phyloP scores from a whole-genome alignment of 805 yeast genomes.

The Candida gorgasii region DNA sequence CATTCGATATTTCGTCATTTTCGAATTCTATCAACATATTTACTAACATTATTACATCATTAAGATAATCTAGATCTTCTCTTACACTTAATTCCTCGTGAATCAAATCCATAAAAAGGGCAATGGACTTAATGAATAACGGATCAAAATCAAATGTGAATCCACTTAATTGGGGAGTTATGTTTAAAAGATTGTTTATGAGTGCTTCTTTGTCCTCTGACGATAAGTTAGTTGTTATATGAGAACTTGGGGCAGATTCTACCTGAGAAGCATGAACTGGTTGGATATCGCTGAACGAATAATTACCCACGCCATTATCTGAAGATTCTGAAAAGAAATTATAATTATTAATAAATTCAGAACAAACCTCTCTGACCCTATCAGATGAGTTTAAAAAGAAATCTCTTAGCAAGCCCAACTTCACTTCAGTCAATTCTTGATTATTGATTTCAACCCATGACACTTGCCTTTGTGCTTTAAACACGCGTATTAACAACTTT shows the following conservation, averaged over 20 bases:
- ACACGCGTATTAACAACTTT: slow-evolving; percentile 8
- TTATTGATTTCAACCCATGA: slow-evolving; percentile 12
- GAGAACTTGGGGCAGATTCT: too few relatives aligned
- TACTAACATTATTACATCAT: slow-evolving; percentile 15
- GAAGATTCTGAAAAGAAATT: background rate
- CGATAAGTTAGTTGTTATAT: slow-evolving; percentile 1
- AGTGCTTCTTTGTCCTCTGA: slow-evolving; percentile 12
- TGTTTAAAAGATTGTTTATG: slow-evolving; percentile 8
- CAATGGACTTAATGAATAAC: slow-evolving; percentile 4
- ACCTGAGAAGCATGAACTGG: too few relatives aligned
- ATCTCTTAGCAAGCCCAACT: background rate
- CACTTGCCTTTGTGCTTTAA: slow-evolving; percentile 5
- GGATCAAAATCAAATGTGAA: slow-evolving; percentile 17
- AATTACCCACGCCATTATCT: too few relatives aligned
- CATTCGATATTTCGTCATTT: slow-evolving; percentile 19
- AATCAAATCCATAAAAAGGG: slow-evolving; percentile 8
- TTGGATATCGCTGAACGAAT: too few relatives aligned
- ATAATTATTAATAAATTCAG: background rate
- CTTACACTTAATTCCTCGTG: slow-evolving; percentile 6
- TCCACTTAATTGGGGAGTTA: slow-evolving; percentile 15
- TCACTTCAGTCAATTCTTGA: background rate
- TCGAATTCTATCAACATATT: slow-evolving; percentile 31
- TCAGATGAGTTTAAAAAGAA: slow-evolving; percentile 6
- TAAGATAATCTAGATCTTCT: slow-evolving; percentile 13
- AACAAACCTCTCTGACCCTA: background rate